Percentiles rank a stretch among this genome's conserved stretches.
These are phyloP conservation scores for Adansonia grandidieri DNA, from an alignment of 441 rosid species.

Conservation along the genomic window DNA sequence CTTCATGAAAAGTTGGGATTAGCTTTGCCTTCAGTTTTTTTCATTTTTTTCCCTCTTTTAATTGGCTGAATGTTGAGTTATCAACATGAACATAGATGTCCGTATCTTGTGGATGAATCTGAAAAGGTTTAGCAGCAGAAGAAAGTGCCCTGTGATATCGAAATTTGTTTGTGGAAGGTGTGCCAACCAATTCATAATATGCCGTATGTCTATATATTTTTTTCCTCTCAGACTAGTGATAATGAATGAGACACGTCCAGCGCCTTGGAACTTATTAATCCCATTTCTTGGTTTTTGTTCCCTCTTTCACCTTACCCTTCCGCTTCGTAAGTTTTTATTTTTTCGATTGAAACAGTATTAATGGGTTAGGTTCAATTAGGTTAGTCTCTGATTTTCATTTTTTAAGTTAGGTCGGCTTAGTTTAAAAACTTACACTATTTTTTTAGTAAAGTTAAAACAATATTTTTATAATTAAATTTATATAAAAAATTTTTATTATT, in stretches of 20 bases:
- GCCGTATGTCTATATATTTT: not conserved
- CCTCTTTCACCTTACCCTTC: not conserved
- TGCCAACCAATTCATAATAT: not conserved
- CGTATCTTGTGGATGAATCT: not conserved
- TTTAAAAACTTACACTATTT: too few species aligned
- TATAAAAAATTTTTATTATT: too few species aligned
- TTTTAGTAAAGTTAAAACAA: too few species aligned
- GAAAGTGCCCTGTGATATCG: too few species aligned
- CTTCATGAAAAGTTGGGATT: not conserved
- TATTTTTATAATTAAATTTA: too few species aligned
- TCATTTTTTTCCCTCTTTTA: not conserved
- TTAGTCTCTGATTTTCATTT: too few species aligned
- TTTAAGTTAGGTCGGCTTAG: too few species aligned
- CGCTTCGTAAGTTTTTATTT: not conserved
- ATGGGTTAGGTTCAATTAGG: too few species aligned
- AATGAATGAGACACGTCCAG: not conserved
- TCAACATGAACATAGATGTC: not conserved
- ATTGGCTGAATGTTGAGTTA: not conserved
- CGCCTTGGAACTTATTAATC: not conserved
- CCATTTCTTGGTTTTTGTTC: not conserved
- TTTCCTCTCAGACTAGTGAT: not conserved
- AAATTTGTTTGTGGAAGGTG: not conserved
- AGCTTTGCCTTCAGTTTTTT: not conserved
- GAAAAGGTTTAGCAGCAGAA: too few species aligned
- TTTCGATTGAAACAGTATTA: too few species aligned